These are phyloP conservation scores for Westerdykella aurantiaca DNA, from an alignment of 2,329 filamentous ascomycete species.

Conservation along the genomic window DNA sequence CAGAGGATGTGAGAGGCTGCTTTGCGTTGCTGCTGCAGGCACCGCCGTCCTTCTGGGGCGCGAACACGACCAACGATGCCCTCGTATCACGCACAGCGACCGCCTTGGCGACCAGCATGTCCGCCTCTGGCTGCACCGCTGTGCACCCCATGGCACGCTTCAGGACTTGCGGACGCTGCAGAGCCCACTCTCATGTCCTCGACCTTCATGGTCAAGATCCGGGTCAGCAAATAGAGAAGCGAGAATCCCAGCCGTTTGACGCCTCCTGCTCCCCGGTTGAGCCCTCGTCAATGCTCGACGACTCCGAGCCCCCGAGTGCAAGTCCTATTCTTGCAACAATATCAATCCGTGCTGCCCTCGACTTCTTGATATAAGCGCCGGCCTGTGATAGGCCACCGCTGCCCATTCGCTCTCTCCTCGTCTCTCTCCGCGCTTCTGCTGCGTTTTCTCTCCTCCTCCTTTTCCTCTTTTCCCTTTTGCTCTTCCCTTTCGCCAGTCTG, in stretches of 20 bases:
- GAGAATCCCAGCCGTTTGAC: constrained; percentile 28
- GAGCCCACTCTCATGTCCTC: constrained; percentile 17
- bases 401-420: constrained; percentile 25
- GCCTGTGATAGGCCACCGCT: constrained; percentile 30
- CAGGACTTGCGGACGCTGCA: too few relatives aligned
- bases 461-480: constrained; percentile 20
- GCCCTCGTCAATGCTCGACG: constrained; percentile 22
- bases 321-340: constrained; percentile 32
- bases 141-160: constrained; percentile 15
- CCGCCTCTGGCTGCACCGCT: constrained; percentile 7
- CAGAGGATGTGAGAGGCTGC: constrained; percentile 22
- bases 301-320: constrained; percentile 17
- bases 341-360: constrained; percentile 26
- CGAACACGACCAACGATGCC: constrained; percentile 28
- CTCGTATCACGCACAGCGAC: constrained; percentile 17
- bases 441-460: constrained; percentile 16
- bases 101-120: constrained; percentile 26
- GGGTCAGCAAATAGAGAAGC: constrained; percentile 25
- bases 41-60: constrained; percentile 24
- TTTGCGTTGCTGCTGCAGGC: constrained; percentile 28
- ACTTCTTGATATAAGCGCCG: constrained; percentile 29
- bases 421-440: constrained; percentile 25
- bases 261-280: constrained; percentile 24
- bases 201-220: constrained; percentile 20
- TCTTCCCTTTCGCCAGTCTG: constrained; percentile 17